Percentiles rank a stretch among this genome's conserved stretches.
phyloP scores from a whole-genome alignment of 495 filamentous ascomycete species.

The Sabuloglossum arenarium region DNA sequence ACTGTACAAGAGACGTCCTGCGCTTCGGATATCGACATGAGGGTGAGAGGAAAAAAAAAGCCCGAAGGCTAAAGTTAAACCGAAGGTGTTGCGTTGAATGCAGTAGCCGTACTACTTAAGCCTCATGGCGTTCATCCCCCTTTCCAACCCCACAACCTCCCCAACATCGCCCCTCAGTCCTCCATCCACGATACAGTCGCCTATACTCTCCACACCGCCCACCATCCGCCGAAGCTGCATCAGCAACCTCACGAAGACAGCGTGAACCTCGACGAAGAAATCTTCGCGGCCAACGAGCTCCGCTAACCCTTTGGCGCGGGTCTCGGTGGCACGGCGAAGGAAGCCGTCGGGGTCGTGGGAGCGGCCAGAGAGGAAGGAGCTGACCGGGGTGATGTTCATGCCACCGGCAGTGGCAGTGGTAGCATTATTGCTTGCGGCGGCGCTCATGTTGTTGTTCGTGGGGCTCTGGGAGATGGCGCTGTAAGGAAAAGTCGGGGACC shows the following conservation, averaged over 20 bases:
- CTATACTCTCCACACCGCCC: background rate
- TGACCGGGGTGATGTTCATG: conserved; percentile 31
- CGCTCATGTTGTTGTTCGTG: too few relatives aligned
- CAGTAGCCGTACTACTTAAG: too few relatives aligned
- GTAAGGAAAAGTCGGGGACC: conserved; percentile 12
- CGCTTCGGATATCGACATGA: too few relatives aligned
- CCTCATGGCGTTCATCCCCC: too few relatives aligned
- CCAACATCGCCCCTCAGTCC: conserved; percentile 4
- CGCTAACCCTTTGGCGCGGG: conserved; percentile 54
- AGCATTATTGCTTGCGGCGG: too few relatives aligned
- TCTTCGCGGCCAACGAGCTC: conserved; percentile 73
- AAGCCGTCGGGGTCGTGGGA: conserved; percentile 36
- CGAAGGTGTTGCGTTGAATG: too few relatives aligned
- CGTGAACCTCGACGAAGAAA: conserved; percentile 77
- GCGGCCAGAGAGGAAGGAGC: conserved; percentile 41
- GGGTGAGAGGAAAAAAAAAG: too few relatives aligned
- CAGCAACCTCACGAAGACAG: conserved; percentile 52
- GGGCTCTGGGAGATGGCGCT: conserved; percentile 11
- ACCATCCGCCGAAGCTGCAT: background rate
- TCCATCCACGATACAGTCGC: background rate
- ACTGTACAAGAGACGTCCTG: too few relatives aligned
- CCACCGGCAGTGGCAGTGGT: too few relatives aligned
- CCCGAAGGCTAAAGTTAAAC: too few relatives aligned
- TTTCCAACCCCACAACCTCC: too few relatives aligned
- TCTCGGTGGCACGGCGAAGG: conserved; percentile 20